A percentile compares a stretch with the other conserved stretches of the same genome.
phyloP scores from a whole-genome alignment of 2,329 filamentous ascomycete species.

The Fusarium coffeatum region DNA sequence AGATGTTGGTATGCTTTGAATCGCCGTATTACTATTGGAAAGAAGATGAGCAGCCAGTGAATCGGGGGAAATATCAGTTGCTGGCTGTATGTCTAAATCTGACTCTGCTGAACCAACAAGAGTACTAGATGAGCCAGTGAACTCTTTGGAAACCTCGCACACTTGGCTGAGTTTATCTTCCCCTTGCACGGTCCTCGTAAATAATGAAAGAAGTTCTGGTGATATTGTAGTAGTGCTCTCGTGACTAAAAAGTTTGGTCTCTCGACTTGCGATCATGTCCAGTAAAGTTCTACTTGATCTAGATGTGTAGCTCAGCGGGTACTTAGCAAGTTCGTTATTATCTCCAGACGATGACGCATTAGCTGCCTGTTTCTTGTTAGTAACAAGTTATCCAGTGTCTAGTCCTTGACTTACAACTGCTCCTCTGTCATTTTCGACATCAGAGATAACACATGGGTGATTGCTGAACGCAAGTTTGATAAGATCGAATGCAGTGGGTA shows the following conservation, averaged over 20 bases:
- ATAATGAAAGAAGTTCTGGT: fast-evolving
- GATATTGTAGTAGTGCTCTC: fast-evolving
- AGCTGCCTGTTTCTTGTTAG: not conserved
- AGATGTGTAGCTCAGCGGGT: fast-evolving
- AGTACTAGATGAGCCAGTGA: not conserved
- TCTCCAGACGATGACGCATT: fast-evolving
- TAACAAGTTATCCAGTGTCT: fast-evolving
- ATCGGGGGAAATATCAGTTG: fast-evolving
- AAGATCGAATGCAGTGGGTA: conserved; percentile 1
- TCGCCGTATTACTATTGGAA: not conserved
- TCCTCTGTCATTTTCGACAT: not conserved
- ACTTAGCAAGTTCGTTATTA: fast-evolving
- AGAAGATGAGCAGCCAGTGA: not conserved
- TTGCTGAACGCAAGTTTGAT: not conserved
- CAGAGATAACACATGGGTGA: not conserved
- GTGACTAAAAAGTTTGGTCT: not conserved
- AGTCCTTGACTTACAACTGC: not conserved
- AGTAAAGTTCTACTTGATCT: not conserved
- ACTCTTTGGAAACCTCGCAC: fast-evolving
- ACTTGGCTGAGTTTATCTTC: not conserved
- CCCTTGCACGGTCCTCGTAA: not conserved
- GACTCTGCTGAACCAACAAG: not conserved
- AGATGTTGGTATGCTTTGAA: fast-evolving
- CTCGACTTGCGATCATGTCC: not conserved
- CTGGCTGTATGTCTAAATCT: not conserved